Evolutionary conservation across 129 eudicot genomes (phyloP), one percentile per base, ranked within the genome.

Genomic region (Flaveria linearis): DNA sequence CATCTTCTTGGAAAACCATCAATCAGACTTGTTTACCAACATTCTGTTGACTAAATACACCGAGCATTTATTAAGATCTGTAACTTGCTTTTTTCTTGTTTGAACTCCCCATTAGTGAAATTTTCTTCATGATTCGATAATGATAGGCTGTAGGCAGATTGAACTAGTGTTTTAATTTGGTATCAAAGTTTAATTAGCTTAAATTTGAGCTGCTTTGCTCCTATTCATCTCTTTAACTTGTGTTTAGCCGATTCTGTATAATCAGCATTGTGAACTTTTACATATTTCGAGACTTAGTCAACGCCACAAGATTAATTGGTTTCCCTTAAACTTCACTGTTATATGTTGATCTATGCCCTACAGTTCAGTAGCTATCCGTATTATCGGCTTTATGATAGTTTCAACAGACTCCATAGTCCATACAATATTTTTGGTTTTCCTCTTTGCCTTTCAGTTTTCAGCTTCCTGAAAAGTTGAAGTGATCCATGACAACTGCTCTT

Each of bases 1-100:
- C 61, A 55, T 20, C 61, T 55, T 20, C 15, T 57, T 50, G 97
- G 87, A 18, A 84, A 73, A 67, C 96, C 90, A 39, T 79, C 90
- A 39, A 72, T 81, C 70, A 91, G 96, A 10, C 96, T 93, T 11
- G 93, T 89, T 7, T 87, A 89, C 50, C 82, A 91, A 91, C 2
- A 84, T 88, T 66, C 16, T 69, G 33, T 87, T 77, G 71, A 90
- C 89, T 39, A 85, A 86, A 81, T 87, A 88, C 90, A 93, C 96
- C 89, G 46, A 60, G 73, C 58, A 28, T 45, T 74, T 26, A 10
- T 20, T 30, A 67, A 77, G 69, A 69, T 77, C 75, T 77, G 69
- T 56, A 26, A 77, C 69, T 42, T 76, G 13, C 41, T 18, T 66
- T 76, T 78, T n/a, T 49, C 42, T 50, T 50, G 41, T 76, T 65